phyloP scores from a whole-genome alignment of 352 stramenopile species.

The Pythium aquatile region DNA sequence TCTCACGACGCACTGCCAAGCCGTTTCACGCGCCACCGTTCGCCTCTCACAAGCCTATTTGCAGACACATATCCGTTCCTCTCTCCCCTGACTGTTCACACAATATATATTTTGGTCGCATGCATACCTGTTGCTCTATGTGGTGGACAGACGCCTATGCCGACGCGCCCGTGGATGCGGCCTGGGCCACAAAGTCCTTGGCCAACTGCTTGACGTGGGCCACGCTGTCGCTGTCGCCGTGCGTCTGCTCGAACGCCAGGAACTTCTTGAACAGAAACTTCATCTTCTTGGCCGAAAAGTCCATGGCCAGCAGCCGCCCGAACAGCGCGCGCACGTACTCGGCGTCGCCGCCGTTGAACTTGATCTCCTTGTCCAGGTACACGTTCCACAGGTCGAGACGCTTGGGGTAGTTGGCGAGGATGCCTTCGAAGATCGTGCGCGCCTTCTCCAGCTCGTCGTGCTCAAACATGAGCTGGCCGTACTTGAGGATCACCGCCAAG shows the following conservation, averaged over 20 bases:
- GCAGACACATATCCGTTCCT: neutral
- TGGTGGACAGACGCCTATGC: slow-evolving; percentile 5
- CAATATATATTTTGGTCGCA: slow-evolving; percentile 9
- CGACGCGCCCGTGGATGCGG: slow-evolving; percentile 27
- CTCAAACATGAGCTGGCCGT: slow-evolving; percentile 96
- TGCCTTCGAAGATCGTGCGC: slow-evolving; percentile 94
- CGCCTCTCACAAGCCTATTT: neutral
- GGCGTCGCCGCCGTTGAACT: slow-evolving; percentile 77
- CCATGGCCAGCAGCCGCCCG: slow-evolving; percentile 90
- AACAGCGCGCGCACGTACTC: slow-evolving; percentile 89
- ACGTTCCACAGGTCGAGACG: slow-evolving; percentile 96
- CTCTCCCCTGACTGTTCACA: neutral
- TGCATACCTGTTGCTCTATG: slow-evolving; percentile 7
- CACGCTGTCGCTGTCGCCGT: slow-evolving; percentile 85
- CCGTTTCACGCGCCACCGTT: neutral
- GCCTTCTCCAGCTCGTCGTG: slow-evolving; percentile 91
- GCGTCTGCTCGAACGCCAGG: slow-evolving; percentile 91
- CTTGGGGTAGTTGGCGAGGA: slow-evolving; percentile 95
- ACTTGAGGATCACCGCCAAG: slow-evolving; percentile 93
- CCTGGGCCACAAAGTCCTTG: slow-evolving; percentile 90
- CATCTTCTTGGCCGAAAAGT: slow-evolving; percentile 97
- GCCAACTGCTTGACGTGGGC: slow-evolving; percentile 94
- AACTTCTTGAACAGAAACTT: slow-evolving; percentile 98
- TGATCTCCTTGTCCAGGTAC: slow-evolving; percentile 97
- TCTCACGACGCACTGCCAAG: neutral